Evolutionary conservation across 2,329 filamentous ascomycete species (phyloP), one percentile per base, ranked within the genome.

Genomic region (Cordyceps farinosa): DNA sequence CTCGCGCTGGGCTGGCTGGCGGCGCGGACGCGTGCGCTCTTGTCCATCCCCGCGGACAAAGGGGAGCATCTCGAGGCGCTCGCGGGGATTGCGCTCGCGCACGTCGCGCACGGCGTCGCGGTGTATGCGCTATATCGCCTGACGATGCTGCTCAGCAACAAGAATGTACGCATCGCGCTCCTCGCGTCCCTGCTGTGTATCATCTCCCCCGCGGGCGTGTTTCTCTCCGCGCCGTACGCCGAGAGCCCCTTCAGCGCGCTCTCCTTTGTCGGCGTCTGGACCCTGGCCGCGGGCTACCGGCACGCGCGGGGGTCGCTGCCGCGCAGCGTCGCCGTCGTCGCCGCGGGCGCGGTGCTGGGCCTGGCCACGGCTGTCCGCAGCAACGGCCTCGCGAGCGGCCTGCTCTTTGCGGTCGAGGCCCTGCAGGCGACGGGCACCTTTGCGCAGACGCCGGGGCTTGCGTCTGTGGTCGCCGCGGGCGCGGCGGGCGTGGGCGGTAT

Each of bases 141-240:
- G 29, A 85, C 88, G 2, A 72, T 80, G 61, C 74, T 82, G 8
- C 69, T 93, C 10, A 85, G 84, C 61, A 17, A 38, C 29, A 75
- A 75, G 17, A 71, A 80, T 65, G 70, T 69, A n/a, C 79, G 73
- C n/a, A 74, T 89, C 47, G 84, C 91, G 2, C 87, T 94, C 65
- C 72, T 90, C 29, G 83, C 91, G 9, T 86, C 91, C 3, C 78
- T 84, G 17, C 79, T 98, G 55, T 92, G 98, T 74, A 83, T 96
- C 62, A 72, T 98, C 55, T 95, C 91, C 0, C 94, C 95, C 0
- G 95, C 90, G 0, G 94, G 94, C 0, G 77, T 97, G 2, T 98
- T 99, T 72, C 84, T 99, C 22, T 93, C 90, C 0, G 89, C 93
- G 0, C 92, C 94, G 0, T 96, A 95, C 74, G 84, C 87, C 10